These are phyloP conservation scores for Saturnispora besseyi DNA, from an alignment of 805 yeast species.

Conservation along the genomic window DNA sequence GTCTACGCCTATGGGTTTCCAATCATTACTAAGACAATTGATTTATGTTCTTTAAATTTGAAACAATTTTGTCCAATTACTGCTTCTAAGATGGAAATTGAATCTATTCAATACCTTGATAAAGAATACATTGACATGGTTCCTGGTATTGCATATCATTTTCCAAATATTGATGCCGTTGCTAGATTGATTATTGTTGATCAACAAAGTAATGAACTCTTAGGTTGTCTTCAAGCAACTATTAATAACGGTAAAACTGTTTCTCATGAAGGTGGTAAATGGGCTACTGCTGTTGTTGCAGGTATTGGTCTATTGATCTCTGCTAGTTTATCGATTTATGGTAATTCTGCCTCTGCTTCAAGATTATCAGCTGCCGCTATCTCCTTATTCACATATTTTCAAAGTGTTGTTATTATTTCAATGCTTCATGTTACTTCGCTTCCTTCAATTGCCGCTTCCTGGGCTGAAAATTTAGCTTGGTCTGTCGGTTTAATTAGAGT, in stretches of 20 bases:
- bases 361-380: constrained; percentile 82
- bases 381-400: constrained; percentile 79
- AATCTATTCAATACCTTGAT: constrained; percentile 55
- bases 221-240: constrained; percentile 71
- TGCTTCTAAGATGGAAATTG: constrained; percentile 74
- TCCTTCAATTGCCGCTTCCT: constrained; percentile 88
- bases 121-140: constrained; percentile 42
- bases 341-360: constrained; percentile 83
- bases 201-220: constrained; percentile 27
- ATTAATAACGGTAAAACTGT: constrained; percentile 76
- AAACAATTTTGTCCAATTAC: constrained; percentile 84
- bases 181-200: constrained; percentile 44
- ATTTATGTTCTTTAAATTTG: constrained; percentile 63
- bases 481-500: constrained; percentile 84
- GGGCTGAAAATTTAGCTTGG: constrained; percentile 93
- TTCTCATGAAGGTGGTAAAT: constrained; percentile 69
- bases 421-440: constrained; percentile 80
- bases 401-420: constrained; percentile 71
- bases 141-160: constrained; percentile 80
- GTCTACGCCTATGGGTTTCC: constrained; percentile 83
- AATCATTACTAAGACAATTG: constrained; percentile 47
- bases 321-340: constrained; percentile 75
- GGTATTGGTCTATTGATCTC: constrained; percentile 80
- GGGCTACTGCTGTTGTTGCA: constrained; percentile 90
- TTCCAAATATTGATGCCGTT: constrained; percentile 81